These are phyloP conservation scores for Tuber umbilicatum DNA, from an alignment of 495 filamentous ascomycete genomes.

Conservation along the genomic window DNA sequence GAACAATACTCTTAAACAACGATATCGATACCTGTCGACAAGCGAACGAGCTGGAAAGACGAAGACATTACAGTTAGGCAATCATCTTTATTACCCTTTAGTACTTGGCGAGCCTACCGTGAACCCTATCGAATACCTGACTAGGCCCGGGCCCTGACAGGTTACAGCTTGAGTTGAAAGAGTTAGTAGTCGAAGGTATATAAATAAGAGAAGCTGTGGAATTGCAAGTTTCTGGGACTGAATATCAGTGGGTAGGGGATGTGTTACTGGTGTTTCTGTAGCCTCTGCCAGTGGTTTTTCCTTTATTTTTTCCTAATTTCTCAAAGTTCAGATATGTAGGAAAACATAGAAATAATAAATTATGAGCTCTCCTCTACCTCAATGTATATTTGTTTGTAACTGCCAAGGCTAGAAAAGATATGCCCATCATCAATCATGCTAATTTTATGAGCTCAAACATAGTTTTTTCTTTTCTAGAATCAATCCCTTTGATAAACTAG, in stretches of 20 bases:
- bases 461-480: background rate
- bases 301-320: background rate
- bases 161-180: constrained; percentile 70
- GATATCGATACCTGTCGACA: too few species aligned
- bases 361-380: background rate
- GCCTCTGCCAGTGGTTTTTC: background rate
- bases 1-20: too few species aligned
- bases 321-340: background rate
- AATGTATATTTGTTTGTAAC: background rate
- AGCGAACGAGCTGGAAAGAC: too few species aligned
- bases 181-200: constrained; percentile 94
- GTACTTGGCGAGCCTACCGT: too few species aligned
- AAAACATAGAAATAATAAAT: background rate
- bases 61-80: too few species aligned
- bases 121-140: too few species aligned
- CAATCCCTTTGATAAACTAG: constrained; percentile 6
- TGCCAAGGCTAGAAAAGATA: background rate
- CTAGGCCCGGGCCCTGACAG: too few species aligned
- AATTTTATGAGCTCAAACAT: background rate
- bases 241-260: background rate
- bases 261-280: background rate
- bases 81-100: too few species aligned
- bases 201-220: constrained; percentile 55
- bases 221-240: background rate
- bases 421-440: background rate